Percentiles rank a stretch among this genome's conserved stretches.
phyloP scores from a whole-genome alignment of 176 grass and related monocot species.

The Triticum urartu region DNA sequence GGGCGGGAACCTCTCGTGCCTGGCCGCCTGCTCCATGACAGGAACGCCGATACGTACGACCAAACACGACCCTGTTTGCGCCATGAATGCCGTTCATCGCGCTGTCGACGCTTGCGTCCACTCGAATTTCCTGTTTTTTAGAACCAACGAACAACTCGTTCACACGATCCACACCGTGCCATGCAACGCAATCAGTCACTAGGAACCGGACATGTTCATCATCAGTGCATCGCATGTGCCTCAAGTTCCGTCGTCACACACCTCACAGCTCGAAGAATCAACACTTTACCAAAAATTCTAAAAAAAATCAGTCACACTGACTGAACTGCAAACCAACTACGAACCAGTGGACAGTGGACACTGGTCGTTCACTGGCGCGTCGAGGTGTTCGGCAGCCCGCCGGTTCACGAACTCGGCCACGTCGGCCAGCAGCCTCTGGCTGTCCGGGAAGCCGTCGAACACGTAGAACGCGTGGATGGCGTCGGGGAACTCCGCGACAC shows the following conservation, averaged over 20 bases:
- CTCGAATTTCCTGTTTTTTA: not conserved
- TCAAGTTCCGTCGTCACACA: not conserved
- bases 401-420: slow-evolving; percentile 49
- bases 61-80: not conserved
- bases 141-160: not conserved
- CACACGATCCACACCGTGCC: not conserved
- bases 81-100: not conserved
- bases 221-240: not conserved
- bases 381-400: not conserved
- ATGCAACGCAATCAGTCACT: not conserved
- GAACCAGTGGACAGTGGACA: too few relatives aligned
- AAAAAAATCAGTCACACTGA: not conserved
- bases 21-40: not conserved
- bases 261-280: not conserved
- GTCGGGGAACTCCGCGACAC: slow-evolving; percentile 43
- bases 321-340: too few relatives aligned
- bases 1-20: not conserved
- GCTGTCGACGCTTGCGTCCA: not conserved
- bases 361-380: too few relatives aligned
- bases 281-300: not conserved
- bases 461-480: slow-evolving; percentile 52
- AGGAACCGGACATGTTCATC: not conserved
- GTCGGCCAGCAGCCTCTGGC: slow-evolving; percentile 15
- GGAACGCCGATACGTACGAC: not conserved
- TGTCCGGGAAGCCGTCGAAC: slow-evolving; percentile 21